These are phyloP conservation scores for Lanmaoa pseudosensibilis DNA, from an alignment of 768 basidiomycete genomes.

Conservation along the genomic window DNA sequence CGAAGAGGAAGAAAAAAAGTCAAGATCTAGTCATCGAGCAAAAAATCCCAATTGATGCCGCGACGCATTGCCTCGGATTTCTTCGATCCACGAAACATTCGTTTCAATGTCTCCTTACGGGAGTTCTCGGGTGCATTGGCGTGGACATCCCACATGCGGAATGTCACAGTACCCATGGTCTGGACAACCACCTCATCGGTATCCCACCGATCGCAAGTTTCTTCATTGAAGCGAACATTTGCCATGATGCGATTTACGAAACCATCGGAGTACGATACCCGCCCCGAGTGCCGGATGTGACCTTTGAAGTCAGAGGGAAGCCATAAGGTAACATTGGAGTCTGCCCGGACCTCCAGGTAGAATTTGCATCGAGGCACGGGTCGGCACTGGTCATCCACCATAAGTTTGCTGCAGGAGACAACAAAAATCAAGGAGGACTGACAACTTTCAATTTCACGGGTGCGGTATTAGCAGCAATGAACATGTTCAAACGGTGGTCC, in stretches of 20 bases:
- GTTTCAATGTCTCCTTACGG: constrained; percentile 61
- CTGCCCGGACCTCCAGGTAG: constrained; percentile 62
- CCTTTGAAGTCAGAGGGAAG: constrained; percentile 80
- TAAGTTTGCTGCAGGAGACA: not conserved
- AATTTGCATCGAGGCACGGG: constrained; percentile 53
- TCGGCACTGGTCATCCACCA: constrained; percentile 48
- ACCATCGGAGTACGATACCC: constrained; percentile 62
- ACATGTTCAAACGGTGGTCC: constrained; percentile 71
- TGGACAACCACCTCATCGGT: constrained; percentile 65
- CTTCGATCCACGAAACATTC: constrained; percentile 58
- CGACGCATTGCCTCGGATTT: constrained; percentile 47
- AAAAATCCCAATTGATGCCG: constrained; percentile 74
- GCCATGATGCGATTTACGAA: constrained; percentile 68
- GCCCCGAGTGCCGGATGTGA: constrained; percentile 55
- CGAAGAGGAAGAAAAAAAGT: constrained; percentile 4
- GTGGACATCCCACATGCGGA: constrained; percentile 80
- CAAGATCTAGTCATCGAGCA: constrained; percentile 59
- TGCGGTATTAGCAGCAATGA: constrained; percentile 49
- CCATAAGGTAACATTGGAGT: constrained; percentile 74
- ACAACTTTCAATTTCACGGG: constrained; percentile 75
- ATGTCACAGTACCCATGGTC: constrained; percentile 60
- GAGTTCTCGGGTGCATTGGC: constrained; percentile 61
- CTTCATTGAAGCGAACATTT: constrained; percentile 50
- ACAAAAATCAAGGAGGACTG: constrained; percentile 32
- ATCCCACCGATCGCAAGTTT: constrained; percentile 34